Evolutionary conservation across 2,329 filamentous ascomycete species (phyloP).

Genomic region (Botrytis tulipae): DNA sequence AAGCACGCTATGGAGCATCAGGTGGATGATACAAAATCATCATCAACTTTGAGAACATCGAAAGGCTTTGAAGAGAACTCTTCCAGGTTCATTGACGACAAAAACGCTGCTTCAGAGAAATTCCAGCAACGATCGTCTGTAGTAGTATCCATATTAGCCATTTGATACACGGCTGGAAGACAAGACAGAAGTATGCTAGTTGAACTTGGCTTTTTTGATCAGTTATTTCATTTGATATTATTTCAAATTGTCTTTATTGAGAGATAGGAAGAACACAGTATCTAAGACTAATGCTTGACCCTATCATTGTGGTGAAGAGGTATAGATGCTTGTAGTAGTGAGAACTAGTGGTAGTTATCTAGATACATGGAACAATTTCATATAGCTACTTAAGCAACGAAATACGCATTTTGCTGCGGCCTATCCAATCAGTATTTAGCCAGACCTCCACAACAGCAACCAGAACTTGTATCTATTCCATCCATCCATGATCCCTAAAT

Average conservation of each 20-base stretch:
- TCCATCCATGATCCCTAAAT: background rate
- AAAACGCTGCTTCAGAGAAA: background rate
- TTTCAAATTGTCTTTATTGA: background rate
- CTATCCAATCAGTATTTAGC: background rate
- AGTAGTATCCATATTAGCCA: background rate
- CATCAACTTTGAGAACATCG: background rate
- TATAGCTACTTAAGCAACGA: background rate
- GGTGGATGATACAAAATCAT: background rate
- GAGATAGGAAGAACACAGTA: background rate
- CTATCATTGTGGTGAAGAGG: background rate
- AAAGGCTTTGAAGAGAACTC: background rate
- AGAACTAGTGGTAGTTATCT: background rate
- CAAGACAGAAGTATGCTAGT: fast-evolving
- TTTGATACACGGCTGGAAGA: background rate
- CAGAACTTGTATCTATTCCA: background rate
- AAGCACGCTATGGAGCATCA: background rate
- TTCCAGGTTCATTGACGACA: background rate
- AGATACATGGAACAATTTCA: background rate
- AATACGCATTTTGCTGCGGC: background rate
- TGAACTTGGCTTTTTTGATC: background rate
- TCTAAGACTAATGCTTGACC: fast-evolving
- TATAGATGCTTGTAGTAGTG: background rate
- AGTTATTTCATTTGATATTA: background rate
- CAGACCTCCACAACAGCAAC: background rate
- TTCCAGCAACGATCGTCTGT: background rate